phyloP scores from a whole-genome alignment of 345 rosid genomes.

The Brassica incana region DNA sequence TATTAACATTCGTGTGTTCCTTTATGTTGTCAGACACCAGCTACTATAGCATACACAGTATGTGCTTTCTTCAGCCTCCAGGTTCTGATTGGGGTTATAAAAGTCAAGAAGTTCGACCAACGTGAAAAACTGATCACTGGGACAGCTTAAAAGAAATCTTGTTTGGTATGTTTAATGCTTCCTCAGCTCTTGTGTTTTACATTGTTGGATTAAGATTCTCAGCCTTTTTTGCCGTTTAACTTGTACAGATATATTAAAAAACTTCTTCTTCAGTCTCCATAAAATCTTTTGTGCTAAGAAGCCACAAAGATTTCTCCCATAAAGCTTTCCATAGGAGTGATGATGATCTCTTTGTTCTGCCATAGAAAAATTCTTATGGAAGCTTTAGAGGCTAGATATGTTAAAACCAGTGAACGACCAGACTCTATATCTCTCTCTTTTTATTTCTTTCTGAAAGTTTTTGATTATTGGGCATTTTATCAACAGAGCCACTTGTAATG shows the following conservation, averaged over 20 bases:
- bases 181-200: neutral
- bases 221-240: neutral
- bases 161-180: slow-evolving; percentile 25
- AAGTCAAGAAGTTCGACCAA: slow-evolving; percentile 79
- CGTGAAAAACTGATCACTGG: slow-evolving; percentile 88
- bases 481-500: slow-evolving; percentile 20
- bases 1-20: neutral
- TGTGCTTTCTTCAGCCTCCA: slow-evolving; percentile 85
- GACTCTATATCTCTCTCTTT: neutral
- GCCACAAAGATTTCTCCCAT: slow-evolving; percentile 10
- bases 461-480: slow-evolving; percentile 1
- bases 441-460: neutral
- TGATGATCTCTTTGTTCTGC: neutral
- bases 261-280: slow-evolving; percentile 21
- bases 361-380: slow-evolving; percentile 1
- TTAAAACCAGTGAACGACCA: neutral
- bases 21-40: slow-evolving; percentile 63
- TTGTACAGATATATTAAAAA: slow-evolving; percentile 22
- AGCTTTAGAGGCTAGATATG: slow-evolving; percentile 14
- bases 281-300: slow-evolving; percentile 2
- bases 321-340: slow-evolving; percentile 12
- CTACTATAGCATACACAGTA: slow-evolving; percentile 54
- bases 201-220: neutral
- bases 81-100: slow-evolving; percentile 74
- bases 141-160: slow-evolving; percentile 56